These are phyloP conservation scores for Neltuma alba DNA, from an alignment of 306 rosid species.

Conservation along the genomic window DNA sequence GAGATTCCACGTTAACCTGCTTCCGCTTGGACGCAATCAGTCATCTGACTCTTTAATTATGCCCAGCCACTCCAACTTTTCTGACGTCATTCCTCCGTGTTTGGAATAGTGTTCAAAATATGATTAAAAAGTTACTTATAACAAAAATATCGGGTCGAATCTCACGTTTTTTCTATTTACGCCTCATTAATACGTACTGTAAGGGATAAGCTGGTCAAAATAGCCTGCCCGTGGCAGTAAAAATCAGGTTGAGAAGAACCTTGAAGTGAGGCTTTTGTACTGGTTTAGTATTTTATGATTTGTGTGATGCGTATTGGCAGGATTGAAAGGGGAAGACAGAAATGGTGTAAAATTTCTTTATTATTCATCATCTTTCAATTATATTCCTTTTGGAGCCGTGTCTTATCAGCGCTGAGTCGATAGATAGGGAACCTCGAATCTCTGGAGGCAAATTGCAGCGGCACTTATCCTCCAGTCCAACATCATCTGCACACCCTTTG, in stretches of 20 bases:
- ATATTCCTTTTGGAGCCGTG: background rate
- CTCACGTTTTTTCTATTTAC: background rate
- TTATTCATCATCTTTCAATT: background rate
- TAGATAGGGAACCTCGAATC: background rate
- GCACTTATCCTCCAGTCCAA: background rate
- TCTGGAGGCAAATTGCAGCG: background rate
- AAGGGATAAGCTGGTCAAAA: too few species aligned
- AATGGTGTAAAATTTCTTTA: background rate
- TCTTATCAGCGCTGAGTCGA: background rate
- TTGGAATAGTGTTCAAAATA: too few species aligned
- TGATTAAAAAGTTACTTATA: too few species aligned
- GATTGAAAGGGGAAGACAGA: background rate
- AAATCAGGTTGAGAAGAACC: background rate
- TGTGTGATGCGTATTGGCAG: background rate
- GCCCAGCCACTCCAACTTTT: background rate
- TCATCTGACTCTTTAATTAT: background rate
- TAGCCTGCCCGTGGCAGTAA: background rate
- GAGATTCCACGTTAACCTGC: background rate
- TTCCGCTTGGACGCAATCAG: background rate
- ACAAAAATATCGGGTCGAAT: background rate
- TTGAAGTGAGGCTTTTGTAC: background rate
- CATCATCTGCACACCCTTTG: background rate
- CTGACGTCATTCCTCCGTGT: too few species aligned
- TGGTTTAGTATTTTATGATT: background rate
- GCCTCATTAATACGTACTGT: too few species aligned